These are phyloP conservation scores for Aspergillus luchuensis DNA, from an alignment of 2,329 filamentous ascomycete species.

Conservation along the genomic window DNA sequence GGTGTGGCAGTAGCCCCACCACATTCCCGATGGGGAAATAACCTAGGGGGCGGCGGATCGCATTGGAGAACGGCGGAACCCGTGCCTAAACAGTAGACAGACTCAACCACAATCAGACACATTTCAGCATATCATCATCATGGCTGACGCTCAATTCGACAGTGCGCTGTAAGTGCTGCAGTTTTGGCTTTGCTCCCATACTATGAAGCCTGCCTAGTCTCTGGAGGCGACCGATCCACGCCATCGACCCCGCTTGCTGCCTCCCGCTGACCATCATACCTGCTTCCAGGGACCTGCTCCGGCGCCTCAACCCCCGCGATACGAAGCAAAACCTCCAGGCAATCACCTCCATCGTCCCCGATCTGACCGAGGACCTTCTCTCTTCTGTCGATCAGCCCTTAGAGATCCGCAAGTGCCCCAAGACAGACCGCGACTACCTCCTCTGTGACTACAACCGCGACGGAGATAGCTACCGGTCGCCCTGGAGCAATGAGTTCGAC, in stretches of 20 bases:
- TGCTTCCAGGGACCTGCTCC: conserved; percentile 82
- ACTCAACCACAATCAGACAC: conserved; percentile 15
- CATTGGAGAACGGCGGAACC: neutral
- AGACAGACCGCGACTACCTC: conserved; percentile 91
- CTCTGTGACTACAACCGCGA: conserved; percentile 99
- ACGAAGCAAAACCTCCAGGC: conserved; percentile 84
- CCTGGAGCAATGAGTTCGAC: conserved; percentile 99
- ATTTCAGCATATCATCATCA: conserved; percentile 28
- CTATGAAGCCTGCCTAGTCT: neutral
- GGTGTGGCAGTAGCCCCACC: neutral
- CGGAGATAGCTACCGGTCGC: conserved; percentile 93
- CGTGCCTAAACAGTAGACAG: conserved; percentile 26
- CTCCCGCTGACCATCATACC: conserved; percentile 30
- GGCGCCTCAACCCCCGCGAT: conserved; percentile 92
- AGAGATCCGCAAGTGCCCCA: conserved; percentile 78
- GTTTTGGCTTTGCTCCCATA: neutral
- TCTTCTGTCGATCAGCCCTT: conserved; percentile 97
- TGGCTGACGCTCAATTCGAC: conserved; percentile 54
- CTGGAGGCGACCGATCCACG: neutral
- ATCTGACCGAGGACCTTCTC: conserved; percentile 95
- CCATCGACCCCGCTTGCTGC: conserved; percentile 27
- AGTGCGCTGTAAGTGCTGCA: conserved; percentile 50
- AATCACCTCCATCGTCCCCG: conserved; percentile 84
- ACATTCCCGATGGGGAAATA: neutral
- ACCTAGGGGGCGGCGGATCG: neutral